Base-by-base conservation (phyloP, 768 basidiomycete species). In the Lactifluus hygrophoroides region DNA sequence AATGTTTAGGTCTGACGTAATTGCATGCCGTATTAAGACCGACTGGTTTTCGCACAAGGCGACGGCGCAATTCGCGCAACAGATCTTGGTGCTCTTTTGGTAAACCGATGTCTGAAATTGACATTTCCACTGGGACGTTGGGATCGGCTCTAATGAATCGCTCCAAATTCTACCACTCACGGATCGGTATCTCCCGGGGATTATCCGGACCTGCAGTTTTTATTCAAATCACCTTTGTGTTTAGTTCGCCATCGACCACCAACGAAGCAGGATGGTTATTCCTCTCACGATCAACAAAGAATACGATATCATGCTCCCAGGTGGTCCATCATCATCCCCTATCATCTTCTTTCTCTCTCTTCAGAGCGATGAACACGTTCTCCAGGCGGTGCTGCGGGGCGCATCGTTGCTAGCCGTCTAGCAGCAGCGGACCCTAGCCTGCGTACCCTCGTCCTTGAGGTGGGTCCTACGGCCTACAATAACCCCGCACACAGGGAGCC, bases 381-480 rank as follows among this genome's bases (percentile, higher is more conserved):
- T 7, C 17, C 64, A 73, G 75, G 73, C 5, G 84, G 84, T 32
- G 74, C 81, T 5, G 60, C 76, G 19, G 81, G 77, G 5, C 83
- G 84, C 62, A 71, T 86, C 9, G 67, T 76, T 17, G 84, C 81
- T 10, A 75, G 78, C 0, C 77, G 83, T 34, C 74, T 88, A 3
- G 73, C 78, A 0, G 74, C 74, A 0, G 79, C 81, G 0, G 77
- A 83, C 42, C 77, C 82, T 0, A 66, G 69, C 3, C 68, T 86
- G 50, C 80, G 74, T 63, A 82, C 86, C 50, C 77, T 86, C 13
- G 67, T 85, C 45, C 66, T 86, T 23, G 85, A 87, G 70, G 75
- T 78, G 14, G 85, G 85, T 1, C 73, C 75, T 5, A 75, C 79
- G 55, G 79, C 79, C 0, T 67, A 72, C 28, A 74, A 83, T 35